These are phyloP conservation scores for Metarhizium album DNA, from an alignment of 2,329 filamentous ascomycete species.

Conservation along the genomic window DNA sequence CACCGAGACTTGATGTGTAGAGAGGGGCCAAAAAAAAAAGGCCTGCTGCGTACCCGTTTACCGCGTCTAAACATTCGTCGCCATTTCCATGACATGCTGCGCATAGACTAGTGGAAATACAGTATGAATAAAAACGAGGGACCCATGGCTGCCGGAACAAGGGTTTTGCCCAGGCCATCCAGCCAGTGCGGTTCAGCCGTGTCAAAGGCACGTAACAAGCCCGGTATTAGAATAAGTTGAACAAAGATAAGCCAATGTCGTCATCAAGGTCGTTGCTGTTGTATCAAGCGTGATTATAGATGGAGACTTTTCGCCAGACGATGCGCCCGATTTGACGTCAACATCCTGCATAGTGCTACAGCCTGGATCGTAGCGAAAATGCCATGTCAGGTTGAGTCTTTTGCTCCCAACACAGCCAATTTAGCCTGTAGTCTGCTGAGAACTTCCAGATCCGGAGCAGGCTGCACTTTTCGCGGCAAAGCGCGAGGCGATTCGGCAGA, in stretches of 20 bases:
- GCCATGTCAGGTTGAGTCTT: neutral
- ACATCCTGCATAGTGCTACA: neutral
- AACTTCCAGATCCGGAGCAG: conserved; percentile 50
- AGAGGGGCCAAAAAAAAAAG: neutral
- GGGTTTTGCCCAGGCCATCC: neutral
- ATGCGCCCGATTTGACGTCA: too few species aligned
- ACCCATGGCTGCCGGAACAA: neutral
- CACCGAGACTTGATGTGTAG: neutral
- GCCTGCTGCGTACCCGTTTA: neutral
- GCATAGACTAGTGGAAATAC: neutral
- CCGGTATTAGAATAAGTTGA: neutral
- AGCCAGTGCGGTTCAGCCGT: neutral
- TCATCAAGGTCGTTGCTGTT: neutral
- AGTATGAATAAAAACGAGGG: neutral
- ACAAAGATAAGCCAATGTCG: neutral
- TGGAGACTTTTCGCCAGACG: neutral
- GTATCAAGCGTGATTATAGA: neutral
- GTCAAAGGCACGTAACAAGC: neutral
- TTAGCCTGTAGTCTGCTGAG: conserved; percentile 46
- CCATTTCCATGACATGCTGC: neutral
- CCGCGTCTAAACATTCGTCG: neutral
- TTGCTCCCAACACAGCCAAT: conserved; percentile 30
- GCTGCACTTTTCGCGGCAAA: conserved; percentile 49
- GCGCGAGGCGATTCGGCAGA: conserved; percentile 48
- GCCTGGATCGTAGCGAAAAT: neutral